Evolutionary conservation across 2,329 filamentous ascomycete species (phyloP), one percentile per base, ranked within the genome.

Genomic region (Trichoderma koningii): DNA sequence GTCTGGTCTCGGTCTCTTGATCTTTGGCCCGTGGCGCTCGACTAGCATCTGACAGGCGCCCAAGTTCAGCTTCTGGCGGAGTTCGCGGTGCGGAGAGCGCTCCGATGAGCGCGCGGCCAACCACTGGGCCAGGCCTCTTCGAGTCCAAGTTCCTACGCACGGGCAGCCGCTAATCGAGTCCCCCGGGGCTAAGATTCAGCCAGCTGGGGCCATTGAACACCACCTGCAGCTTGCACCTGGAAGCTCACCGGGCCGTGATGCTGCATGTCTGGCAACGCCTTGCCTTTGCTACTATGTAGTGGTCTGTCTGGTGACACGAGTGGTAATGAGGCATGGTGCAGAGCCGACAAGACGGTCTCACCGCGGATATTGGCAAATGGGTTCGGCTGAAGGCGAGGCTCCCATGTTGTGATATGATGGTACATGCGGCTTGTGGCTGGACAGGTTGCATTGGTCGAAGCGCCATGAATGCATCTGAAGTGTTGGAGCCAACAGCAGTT

Each of bases 41-140:
- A 30, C 47, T 63, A 55, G 42, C 60, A 63, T 55, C 60, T 63
- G 60, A 63, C 60, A 38, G 59, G 59, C 59, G 34, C 34, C 12
- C 34, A 38, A 38, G 34, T 38, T 38, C 34, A 38, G 34, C 26
- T 28, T 44, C 59, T 2, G 21, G 21, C 38, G 38, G 23, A 19
- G 14, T 28, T 28, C 14, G 7, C 23, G 14, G 10, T 55, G 50
- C 60, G 60, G 60, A 63, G 60, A 45, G 50, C 34, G 48, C 50
- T 45, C 60, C 60, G 50, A 38, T n/a, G 47, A 26, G 60, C 21
- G 21, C 21, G 21, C 60, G 60, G 38, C 60, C 60, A 63, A 63
- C 60, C 50, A 55, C 28, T 23, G 23, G 26, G 21, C 48, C 26
- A 51, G 48, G 48, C 15, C 23, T 23, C 48, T 51, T 2, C 21